A percentile compares a stretch with the other conserved stretches of the same genome.
Conservation (phyloP, 1,139 yeast genomes). For the Taphrina wiesneri region DNA sequence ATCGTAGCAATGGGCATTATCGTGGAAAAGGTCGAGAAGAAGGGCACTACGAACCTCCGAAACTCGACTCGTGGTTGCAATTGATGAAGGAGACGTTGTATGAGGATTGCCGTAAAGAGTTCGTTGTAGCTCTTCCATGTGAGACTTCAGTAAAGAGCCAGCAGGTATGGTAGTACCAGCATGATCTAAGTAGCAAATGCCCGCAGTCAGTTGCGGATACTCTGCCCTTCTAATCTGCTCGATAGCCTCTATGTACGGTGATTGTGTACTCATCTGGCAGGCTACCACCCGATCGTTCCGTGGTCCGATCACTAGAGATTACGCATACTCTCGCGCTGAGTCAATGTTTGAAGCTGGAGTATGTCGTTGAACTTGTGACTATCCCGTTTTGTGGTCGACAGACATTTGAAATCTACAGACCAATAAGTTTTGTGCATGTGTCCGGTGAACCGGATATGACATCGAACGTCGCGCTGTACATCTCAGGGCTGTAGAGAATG, state of each 20-base stretch:
- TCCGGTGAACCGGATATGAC: too few relatives aligned
- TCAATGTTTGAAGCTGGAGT: too few relatives aligned
- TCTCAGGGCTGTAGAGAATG: too few relatives aligned
- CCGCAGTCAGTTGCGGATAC: slow-evolving; percentile 9
- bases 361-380: too few relatives aligned
- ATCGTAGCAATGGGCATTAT: slow-evolving; percentile 44
- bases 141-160: slow-evolving; percentile 42
- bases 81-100: slow-evolving; percentile 46
- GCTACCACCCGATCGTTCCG: too few relatives aligned
- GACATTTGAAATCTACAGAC: not conserved
- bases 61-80: slow-evolving; percentile 42
- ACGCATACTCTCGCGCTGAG: too few relatives aligned
- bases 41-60: slow-evolving; percentile 43
- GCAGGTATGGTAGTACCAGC: slow-evolving; percentile 50
- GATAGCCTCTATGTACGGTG: slow-evolving; percentile 5
- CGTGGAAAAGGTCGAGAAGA: slow-evolving; percentile 44
- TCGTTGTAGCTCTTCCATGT: slow-evolving; percentile 41
- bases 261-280: not conserved
- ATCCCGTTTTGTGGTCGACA: not conserved
- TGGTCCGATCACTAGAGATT: too few relatives aligned
- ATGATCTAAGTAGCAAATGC: slow-evolving; percentile 47
- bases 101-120: slow-evolving; percentile 50
- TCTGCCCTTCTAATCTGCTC: not conserved
- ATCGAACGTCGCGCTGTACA: too few relatives aligned
- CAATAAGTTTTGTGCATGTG: too few relatives aligned